Evolutionary conservation across 495 filamentous ascomycete species (phyloP).

Genomic region (Neurospora tetrasperma): DNA sequence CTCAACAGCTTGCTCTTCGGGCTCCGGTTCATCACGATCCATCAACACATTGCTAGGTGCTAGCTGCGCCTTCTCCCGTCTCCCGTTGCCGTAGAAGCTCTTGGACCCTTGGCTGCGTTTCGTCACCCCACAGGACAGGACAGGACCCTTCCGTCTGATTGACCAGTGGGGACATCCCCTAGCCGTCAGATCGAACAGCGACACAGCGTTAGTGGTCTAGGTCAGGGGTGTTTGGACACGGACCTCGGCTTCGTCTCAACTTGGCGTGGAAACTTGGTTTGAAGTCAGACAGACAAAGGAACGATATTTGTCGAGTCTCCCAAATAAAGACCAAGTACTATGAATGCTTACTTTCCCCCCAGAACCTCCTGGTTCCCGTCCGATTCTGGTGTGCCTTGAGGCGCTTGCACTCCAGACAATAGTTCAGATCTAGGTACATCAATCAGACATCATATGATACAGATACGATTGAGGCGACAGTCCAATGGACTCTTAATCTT

Average conservation of each 20-base stretch:
- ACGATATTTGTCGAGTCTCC: neutral
- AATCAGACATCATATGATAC: neutral
- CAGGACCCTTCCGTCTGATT: neutral
- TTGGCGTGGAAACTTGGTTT: neutral
- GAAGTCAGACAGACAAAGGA: neutral
- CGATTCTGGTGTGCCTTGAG: neutral
- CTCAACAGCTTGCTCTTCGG: neutral
- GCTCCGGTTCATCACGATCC: neutral
- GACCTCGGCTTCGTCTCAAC: neutral
- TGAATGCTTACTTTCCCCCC: neutral
- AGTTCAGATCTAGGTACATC: neutral
- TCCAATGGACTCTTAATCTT: neutral
- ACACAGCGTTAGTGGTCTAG: too few relatives aligned
- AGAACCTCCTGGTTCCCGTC: neutral
- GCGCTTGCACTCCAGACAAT: neutral
- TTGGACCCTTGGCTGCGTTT: neutral
- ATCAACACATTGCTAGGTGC: neutral
- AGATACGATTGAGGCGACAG: neutral
- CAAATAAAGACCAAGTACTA: neutral
- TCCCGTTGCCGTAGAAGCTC: neutral
- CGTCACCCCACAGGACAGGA: neutral
- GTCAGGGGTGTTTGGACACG: neutral
- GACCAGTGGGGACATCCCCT: neutral
- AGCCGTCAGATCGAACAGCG: neutral
- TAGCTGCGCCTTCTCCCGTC: neutral